These are phyloP conservation scores for Colletotrichum sp. DNA, from an alignment of 2,329 filamentous ascomycete genomes.

Conservation along the genomic window DNA sequence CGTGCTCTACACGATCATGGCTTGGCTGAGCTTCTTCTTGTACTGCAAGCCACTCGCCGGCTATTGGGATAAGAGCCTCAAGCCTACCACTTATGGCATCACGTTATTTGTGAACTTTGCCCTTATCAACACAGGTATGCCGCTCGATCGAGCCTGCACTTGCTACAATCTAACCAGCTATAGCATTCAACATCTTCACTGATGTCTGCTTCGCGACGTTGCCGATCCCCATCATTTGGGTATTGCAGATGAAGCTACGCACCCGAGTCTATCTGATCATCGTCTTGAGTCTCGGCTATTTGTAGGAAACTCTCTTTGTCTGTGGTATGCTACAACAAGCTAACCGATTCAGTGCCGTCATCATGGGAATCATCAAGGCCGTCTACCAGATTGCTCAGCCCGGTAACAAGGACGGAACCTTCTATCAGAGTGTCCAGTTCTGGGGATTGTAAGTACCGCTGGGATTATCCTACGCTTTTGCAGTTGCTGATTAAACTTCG, in stretches of 20 bases:
- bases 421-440: conserved; percentile 31
- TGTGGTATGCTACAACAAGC: not conserved
- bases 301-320: conserved; percentile 31
- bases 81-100: conserved; percentile 22
- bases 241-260: conserved; percentile 42
- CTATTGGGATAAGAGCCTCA: conserved; percentile 24
- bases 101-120: conserved; percentile 36
- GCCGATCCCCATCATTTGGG: conserved; percentile 46
- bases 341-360: conserved; percentile 35
- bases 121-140: conserved; percentile 38
- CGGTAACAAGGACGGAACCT: conserved; percentile 35
- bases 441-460: conserved; percentile 37
- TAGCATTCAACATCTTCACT: conserved; percentile 46
- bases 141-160: not conserved
- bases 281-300: conserved; percentile 47
- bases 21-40: conserved; percentile 26
- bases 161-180: not conserved
- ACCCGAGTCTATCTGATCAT: conserved; percentile 42
- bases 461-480: not conserved
- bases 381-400: conserved; percentile 39
- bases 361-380: conserved; percentile 43
- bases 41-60: conserved; percentile 26
- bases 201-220: conserved; percentile 47
- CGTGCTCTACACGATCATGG: conserved; percentile 26
- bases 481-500: not conserved